These are phyloP conservation scores for Colletotrichum incanum DNA, from an alignment of 2,329 filamentous ascomycete genomes.

Conservation along the genomic window DNA sequence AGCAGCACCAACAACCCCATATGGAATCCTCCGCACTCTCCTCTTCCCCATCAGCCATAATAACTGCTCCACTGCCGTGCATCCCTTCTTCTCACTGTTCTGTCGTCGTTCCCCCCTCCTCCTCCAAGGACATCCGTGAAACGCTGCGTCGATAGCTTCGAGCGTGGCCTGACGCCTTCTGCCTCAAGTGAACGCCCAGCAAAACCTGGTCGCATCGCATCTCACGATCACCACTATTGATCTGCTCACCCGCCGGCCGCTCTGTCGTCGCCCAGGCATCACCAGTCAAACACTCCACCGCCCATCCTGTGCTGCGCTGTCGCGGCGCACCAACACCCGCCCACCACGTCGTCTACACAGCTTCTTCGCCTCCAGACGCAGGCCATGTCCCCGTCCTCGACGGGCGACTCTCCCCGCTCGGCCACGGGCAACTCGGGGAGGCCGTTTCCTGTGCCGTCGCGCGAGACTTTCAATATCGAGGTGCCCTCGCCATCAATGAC, in stretches of 20 bases:
- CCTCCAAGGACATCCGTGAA: conserved; percentile 2
- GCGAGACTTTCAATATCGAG: conserved; percentile 66
- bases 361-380: conserved; percentile 47
- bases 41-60: conserved; percentile 28
- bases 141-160: conserved; percentile 32
- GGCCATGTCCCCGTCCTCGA: conserved; percentile 69
- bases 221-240: conserved; percentile 4
- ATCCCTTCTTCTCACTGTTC: conserved; percentile 27
- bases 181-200: conserved; percentile 3
- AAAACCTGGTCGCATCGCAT: conserved; percentile 11
- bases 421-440: conserved; percentile 56
- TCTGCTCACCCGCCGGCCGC: not conserved
- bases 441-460: conserved; percentile 61
- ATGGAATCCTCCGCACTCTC: conserved; percentile 38
- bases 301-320: conserved; percentile 34
- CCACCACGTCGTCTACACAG: conserved; percentile 45
- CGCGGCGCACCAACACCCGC: conserved; percentile 39
- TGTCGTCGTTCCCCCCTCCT: conserved; percentile 22
- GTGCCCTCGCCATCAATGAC: conserved; percentile 62
- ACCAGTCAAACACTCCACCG: conserved; percentile 21
- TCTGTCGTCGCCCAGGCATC: conserved; percentile 2
- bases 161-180: conserved; percentile 19
- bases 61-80: conserved; percentile 43
- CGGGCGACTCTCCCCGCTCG: conserved; percentile 67
- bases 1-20: conserved; percentile 21